These are phyloP conservation scores for Bipolaris victoriae DNA, from an alignment of 2,329 filamentous ascomycete species.

Conservation along the genomic window DNA sequence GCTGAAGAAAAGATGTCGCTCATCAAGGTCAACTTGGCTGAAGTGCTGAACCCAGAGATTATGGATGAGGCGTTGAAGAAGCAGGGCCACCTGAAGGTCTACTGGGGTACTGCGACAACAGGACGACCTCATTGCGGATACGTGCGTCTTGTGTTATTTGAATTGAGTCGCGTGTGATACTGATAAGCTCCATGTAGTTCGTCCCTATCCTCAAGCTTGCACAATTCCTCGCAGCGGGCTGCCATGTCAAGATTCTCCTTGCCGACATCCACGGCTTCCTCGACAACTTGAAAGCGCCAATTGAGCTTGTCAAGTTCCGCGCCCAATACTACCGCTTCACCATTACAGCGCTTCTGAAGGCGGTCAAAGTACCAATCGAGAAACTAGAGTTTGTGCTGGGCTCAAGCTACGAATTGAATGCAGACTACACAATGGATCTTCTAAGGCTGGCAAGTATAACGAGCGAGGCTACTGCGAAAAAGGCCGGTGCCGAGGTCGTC, in stretches of 20 bases:
- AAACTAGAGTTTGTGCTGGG: slow-evolving; percentile 85
- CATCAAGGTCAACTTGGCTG: slow-evolving; percentile 80
- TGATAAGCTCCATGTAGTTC: slow-evolving; percentile 55
- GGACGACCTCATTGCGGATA: slow-evolving; percentile 90
- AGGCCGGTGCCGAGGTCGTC: slow-evolving; percentile 90
- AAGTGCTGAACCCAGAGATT: slow-evolving; percentile 83
- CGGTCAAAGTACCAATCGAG: slow-evolving; percentile 78
- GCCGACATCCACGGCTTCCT: slow-evolving; percentile 72
- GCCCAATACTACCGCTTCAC: slow-evolving; percentile 81
- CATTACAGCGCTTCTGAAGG: slow-evolving; percentile 75
- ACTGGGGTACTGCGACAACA: slow-evolving; percentile 88
- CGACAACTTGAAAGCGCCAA: slow-evolving; percentile 83
- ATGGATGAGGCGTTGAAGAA: slow-evolving; percentile 75
- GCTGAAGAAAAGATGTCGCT: slow-evolving; percentile 71
- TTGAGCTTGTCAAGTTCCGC: slow-evolving; percentile 83
- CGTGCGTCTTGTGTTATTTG: slow-evolving; percentile 36
- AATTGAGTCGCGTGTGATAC: slow-evolving; percentile 4
- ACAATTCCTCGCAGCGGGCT: slow-evolving; percentile 83
- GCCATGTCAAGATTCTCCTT: slow-evolving; percentile 79
- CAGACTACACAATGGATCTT: slow-evolving; percentile 83
- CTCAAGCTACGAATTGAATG: slow-evolving; percentile 75
- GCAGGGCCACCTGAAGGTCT: slow-evolving; percentile 72
- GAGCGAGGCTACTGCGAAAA: slow-evolving; percentile 82
- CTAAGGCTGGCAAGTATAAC: slow-evolving; percentile 75
- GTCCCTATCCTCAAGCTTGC: slow-evolving; percentile 89